Base-by-base conservation (phyloP, 1,284 basidiomycete genomes). In the Boletus semigastroideus region DNA sequence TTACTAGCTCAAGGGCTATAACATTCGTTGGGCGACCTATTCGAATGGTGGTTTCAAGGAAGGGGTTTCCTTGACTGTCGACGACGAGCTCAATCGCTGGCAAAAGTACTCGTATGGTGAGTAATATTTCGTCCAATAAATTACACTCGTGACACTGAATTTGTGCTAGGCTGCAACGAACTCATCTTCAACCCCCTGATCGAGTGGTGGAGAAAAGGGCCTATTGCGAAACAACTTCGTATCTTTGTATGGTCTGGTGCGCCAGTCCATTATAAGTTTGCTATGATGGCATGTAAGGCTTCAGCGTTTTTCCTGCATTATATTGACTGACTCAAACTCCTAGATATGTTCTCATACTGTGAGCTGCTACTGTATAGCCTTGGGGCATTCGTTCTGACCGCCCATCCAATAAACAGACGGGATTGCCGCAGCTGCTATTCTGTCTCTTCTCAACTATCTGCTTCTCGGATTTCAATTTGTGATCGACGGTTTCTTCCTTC, bases 341-440 rank as follows among this genome's bases (percentile, higher is more conserved):
- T 64, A 76, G 88, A 93, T 73, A 92, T 93, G 83, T 92, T 90
- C 68, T 90, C 87, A 4, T 94, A 93, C 69, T 92, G 83, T 71
- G 68, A 51, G 70, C 74, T 22, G 12, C 22, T 30, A 10, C 48
- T 17, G 12, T 25, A 11, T 6, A 11, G 6, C 22, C 43, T 16
- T 17, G 6, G 37, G n/a, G 19, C 17, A 6, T 8, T 14, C 22
- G 16, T 36, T 20, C 37, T 12, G 10, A 52, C 43, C 3, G 8
- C 14, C n/a, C 3, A 16, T 31, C 30, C 17, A 7, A 44, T 37
- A 36, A 36, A 40, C 51, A 85, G 84, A 90, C 60, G 90, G 89
- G 38, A 87, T 94, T 51, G 85, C 86, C 0, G 83, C 79, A 2
- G 81, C 84, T 4, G 77, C 82, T 3, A 54, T 80, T n/a, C 73